Conservation (phyloP, 805 yeast species). For the Metschnikowia shivogae region DNA sequence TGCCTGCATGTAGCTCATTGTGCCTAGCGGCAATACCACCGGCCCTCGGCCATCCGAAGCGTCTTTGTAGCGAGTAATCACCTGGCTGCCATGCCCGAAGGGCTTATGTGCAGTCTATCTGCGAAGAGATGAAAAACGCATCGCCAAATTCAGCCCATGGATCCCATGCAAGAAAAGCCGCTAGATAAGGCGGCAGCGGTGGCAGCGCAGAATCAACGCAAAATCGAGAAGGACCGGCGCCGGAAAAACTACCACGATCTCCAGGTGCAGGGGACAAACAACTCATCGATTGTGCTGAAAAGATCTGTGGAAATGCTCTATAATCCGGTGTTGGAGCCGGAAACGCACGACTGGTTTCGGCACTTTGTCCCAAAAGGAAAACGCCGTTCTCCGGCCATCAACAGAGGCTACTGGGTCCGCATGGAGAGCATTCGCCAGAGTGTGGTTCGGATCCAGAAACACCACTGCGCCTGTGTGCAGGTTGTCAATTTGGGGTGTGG, state of each 20-base stretch:
- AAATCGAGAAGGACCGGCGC: constrained; percentile 43
- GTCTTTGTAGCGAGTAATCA: not conserved
- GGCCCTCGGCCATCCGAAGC: not conserved
- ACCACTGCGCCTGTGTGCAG: constrained; percentile 25
- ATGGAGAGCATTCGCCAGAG: constrained; percentile 62
- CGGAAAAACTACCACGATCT: constrained; percentile 52
- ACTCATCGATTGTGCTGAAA: constrained; percentile 78
- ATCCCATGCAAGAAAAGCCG: not conserved
- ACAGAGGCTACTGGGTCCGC: constrained; percentile 79
- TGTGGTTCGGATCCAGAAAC: constrained; percentile 43
- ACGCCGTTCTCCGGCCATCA: constrained; percentile 74
- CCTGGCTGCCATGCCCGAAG: not conserved
- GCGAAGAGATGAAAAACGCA: not conserved
- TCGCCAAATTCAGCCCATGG: not conserved
- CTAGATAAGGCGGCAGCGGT: constrained; percentile 2
- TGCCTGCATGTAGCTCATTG: too few relatives aligned
- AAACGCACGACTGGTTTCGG: constrained; percentile 50
- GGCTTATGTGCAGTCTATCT: not conserved
- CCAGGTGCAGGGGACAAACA: constrained; percentile 80
- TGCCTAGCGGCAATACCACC: not conserved
- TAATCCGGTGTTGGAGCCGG: constrained; percentile 28
- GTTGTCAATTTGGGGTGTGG: constrained; percentile 80
- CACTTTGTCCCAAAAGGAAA: constrained; percentile 63
- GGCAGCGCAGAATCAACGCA: constrained; percentile 15
- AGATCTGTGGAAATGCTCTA: constrained; percentile 72